Conservation (phyloP, 495 filamentous ascomycete species). For the Penicillium waksmanii region DNA sequence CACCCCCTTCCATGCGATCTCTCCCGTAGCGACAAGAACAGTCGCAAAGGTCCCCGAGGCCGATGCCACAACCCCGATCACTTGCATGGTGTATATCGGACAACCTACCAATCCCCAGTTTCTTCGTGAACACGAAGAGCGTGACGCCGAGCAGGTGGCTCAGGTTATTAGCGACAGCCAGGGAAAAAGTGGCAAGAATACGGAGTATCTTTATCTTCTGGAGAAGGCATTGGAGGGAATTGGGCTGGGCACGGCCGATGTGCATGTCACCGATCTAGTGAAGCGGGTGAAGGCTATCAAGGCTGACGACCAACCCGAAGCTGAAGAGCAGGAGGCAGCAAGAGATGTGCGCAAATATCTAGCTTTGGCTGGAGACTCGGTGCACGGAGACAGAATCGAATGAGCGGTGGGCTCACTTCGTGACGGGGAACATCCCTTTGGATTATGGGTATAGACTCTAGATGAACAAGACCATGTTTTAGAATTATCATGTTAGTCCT, state of each 20-base stretch:
- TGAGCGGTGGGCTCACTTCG: slow-evolving; percentile 5
- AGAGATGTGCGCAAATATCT: slow-evolving; percentile 39
- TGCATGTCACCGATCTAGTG: slow-evolving; percentile 69
- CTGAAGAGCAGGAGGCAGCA: slow-evolving; percentile 44
- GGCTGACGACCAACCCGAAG: slow-evolving; percentile 28
- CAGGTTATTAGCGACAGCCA: slow-evolving; percentile 75
- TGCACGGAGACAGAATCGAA: slow-evolving; percentile 30
- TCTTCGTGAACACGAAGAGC: slow-evolving; percentile 62
- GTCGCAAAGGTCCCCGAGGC: not conserved
- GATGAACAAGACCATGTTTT: not conserved
- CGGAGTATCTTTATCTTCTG: slow-evolving; percentile 84
- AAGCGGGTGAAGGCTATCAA: slow-evolving; percentile 48
- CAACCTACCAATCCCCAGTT: slow-evolving; percentile 95
- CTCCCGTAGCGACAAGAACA: not conserved
- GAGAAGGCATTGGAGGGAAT: slow-evolving; percentile 76
- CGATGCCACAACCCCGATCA: slow-evolving; percentile 39
- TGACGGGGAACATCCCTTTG: not conserved
- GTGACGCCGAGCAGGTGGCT: slow-evolving; percentile 80
- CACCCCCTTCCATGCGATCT: slow-evolving; percentile 73
- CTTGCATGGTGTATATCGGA: slow-evolving; percentile 88
- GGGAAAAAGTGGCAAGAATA: slow-evolving; percentile 89
- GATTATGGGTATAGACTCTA: not conserved
- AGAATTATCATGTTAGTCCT: not conserved
- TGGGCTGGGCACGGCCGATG: slow-evolving; percentile 78
- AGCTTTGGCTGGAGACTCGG: slow-evolving; percentile 29